phyloP scores from a whole-genome alignment of 192 early-diverging fungal species.

The Spizellomyces punctatus region DNA sequence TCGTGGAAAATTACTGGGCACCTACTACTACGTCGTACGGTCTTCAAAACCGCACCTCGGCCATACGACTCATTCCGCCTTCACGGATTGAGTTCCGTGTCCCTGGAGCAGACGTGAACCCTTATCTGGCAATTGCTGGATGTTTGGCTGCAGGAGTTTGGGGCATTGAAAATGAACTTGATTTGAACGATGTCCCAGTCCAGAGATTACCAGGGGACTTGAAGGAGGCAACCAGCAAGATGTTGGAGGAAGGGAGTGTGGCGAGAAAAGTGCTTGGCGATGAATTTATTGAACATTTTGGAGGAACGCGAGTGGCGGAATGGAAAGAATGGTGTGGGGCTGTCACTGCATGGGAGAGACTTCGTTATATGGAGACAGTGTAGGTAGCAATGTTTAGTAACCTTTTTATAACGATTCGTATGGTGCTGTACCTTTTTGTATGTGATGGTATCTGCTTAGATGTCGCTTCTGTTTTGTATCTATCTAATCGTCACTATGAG shows the following conservation, averaged over 20 bases:
- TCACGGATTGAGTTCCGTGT: slow-evolving; percentile 79
- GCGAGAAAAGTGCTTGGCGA: slow-evolving; percentile 74
- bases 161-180: slow-evolving; percentile 65
- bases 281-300: slow-evolving; percentile 79
- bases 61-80: slow-evolving; percentile 74
- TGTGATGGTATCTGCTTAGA: too few species aligned
- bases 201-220: slow-evolving; percentile 60
- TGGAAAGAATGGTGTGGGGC: slow-evolving; percentile 70
- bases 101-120: slow-evolving; percentile 80
- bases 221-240: slow-evolving; percentile 64
- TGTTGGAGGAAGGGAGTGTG: slow-evolving; percentile 65
- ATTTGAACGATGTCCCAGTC: slow-evolving; percentile 30
- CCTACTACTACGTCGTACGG: slow-evolving; percentile 82
- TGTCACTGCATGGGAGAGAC: slow-evolving; percentile 76
- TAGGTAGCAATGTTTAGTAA: slow-evolving; percentile 5
- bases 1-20: slow-evolving; percentile 85
- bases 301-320: slow-evolving; percentile 72
- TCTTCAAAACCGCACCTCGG: slow-evolving; percentile 68
- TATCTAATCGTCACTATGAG: too few species aligned
- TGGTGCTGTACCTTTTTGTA: too few species aligned
- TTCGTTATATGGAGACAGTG: slow-evolving; percentile 47
- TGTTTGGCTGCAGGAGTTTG: slow-evolving; percentile 71
- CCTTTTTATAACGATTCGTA: background rate
- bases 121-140: slow-evolving; percentile 74
- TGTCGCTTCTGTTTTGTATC: too few species aligned